Base-by-base conservation (phyloP, 106 monocot species). In the Alisma plantagoaquatica region DNA sequence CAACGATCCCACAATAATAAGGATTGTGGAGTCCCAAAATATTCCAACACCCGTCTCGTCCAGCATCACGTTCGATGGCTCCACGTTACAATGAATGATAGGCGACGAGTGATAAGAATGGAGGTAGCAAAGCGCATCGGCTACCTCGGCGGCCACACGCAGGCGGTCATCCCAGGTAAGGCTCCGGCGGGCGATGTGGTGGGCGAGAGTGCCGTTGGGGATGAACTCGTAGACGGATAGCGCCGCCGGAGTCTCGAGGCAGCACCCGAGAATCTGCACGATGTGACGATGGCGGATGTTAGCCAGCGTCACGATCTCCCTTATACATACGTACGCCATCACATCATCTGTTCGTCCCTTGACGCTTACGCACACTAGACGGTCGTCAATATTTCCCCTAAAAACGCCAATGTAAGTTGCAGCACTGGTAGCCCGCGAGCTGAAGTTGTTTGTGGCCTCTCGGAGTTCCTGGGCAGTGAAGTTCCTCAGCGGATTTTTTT, bases 201-300 rank as follows among this genome's bases (percentile, higher is more conserved):
- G 17, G 3, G 16, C 17, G 43, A 44, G 43, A 20, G 48, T 49
- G 21, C 48, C n/a, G 4, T 49, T n/a, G n/a, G n/a, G n/a, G n/a
- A n/a, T n/a, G n/a, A n/a, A n/a, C n/a, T n/a, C n/a, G n/a, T n/a
- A n/a, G 48, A 67, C 67, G 17, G 57, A 27, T 28, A 57, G 25
- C 10, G 67, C 57, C 4, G 57, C 67, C 56, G 47, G 27, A 8
- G 57, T 57, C 67, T 67, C 67, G 7, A 57, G 17, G 49, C 56
- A 67, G 21, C 67, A 67, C 0, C 67, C 67, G 3, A 57, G 27
- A 27, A 67, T 46, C 57, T 57, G 56, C 24, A 67, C 67, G 10
- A 57, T 57, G 31, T 67, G 47, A 16, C 56, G 22, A 49, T 67
- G 67, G 27, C 51, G 47, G 67, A 67, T 35, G 10, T 49, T 33